Percentiles rank a stretch among this genome's conserved stretches.
Conservation (phyloP, 2,329 filamentous ascomycete genomes). For the Neurospora crassa region DNA sequence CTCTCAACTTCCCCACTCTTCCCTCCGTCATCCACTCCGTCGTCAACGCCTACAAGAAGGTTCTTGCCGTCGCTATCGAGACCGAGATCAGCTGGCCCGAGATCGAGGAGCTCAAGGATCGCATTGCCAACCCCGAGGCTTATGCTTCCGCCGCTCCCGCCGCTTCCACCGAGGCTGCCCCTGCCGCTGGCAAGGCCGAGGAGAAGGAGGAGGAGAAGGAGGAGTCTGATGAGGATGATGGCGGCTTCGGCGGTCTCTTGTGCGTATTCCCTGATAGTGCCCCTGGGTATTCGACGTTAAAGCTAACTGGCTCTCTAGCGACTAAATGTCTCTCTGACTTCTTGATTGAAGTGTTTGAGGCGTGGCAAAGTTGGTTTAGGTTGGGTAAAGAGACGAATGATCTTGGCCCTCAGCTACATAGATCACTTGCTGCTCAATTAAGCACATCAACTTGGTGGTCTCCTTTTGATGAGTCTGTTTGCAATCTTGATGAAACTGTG, state of each 20-base stretch:
- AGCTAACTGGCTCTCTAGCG: conserved; percentile 36
- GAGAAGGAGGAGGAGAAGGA: conserved; percentile 52
- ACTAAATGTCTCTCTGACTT: conserved; percentile 36
- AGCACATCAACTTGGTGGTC: conserved; percentile 23
- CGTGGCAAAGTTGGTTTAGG: conserved; percentile 32
- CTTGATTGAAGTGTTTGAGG: conserved; percentile 27
- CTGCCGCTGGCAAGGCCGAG: conserved; percentile 44
- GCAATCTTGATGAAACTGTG: background rate
- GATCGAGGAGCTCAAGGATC: conserved; percentile 98
- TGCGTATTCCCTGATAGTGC: conserved; percentile 25
- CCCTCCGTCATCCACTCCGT: conserved; percentile 94
- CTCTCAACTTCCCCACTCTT: conserved; percentile 88
- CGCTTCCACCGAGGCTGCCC: conserved; percentile 45
- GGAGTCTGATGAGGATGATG: conserved; percentile 56
- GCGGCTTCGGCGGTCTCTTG: conserved; percentile 77
- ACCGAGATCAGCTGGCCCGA: conserved; percentile 92
- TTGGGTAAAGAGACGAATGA: conserved; percentile 33
- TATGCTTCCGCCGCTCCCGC: conserved; percentile 78
- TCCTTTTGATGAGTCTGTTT: background rate
- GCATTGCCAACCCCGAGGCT: conserved; percentile 96
- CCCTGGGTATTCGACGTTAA: background rate
- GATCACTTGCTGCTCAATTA: conserved; percentile 37
- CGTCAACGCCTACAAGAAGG: conserved; percentile 97
- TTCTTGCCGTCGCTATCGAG: conserved; percentile 77
- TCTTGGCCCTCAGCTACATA: conserved; percentile 34